Percentiles rank a stretch among this genome's conserved stretches.
Evolutionary conservation across 208 protist genomes (phyloP).

Genomic region (Zelonia costaricensis): DNA sequence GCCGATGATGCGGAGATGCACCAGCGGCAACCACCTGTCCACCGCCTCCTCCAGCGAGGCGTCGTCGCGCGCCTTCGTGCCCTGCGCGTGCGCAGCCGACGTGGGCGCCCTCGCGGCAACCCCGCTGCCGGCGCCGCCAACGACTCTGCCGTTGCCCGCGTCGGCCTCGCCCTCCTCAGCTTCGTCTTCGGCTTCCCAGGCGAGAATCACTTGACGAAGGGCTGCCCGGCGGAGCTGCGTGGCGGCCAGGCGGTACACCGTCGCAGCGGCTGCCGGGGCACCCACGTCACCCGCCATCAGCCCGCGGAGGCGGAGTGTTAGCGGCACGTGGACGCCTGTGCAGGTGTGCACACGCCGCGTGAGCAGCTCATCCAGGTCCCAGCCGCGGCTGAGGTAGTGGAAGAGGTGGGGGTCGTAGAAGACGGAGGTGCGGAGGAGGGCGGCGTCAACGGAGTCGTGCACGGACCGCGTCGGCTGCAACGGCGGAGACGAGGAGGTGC

Average conservation of each 20-base stretch:
- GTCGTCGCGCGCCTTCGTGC: background rate
- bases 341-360: conserved; percentile 14
- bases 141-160: too few relatives aligned
- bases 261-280: background rate
- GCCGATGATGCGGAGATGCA: conserved; percentile 8
- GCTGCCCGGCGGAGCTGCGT: conserved; percentile 5
- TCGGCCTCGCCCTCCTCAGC: background rate
- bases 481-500: background rate
- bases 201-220: conserved; percentile 6
- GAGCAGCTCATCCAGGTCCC: conserved; percentile 12
- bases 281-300: too few relatives aligned
- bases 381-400: conserved; percentile 17
- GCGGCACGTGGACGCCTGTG: background rate
- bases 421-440: background rate
- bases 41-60: conserved; percentile 2
- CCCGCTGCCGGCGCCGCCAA: too few relatives aligned
- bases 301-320: background rate
- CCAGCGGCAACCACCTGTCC: conserved; percentile 4
- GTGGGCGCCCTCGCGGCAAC: too few relatives aligned
- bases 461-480: too few relatives aligned
- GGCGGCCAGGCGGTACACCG: background rate
- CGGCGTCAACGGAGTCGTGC: background rate
- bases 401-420: conserved; percentile 25
- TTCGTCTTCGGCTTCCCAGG: background rate
- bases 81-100: background rate